phyloP scores from a whole-genome alignment of 192 early-diverging fungal species.

The Backusella tarrabulga region DNA sequence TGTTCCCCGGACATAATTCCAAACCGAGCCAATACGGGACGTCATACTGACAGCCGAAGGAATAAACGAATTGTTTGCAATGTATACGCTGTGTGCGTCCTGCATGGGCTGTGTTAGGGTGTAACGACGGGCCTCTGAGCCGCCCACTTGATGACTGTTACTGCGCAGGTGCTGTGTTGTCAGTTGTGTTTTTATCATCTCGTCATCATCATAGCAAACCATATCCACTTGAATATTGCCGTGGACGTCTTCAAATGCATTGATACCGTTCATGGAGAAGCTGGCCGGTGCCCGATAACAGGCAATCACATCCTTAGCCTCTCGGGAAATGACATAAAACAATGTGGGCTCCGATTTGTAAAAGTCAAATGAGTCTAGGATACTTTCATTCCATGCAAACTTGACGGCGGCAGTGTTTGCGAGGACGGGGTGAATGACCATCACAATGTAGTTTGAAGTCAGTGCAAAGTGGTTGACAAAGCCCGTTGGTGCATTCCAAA shows the following conservation, averaged over 20 bases:
- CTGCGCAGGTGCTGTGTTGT: constrained; percentile 50
- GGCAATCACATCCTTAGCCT: constrained; percentile 63
- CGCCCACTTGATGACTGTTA: constrained; percentile 26
- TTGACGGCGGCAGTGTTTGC: constrained; percentile 59
- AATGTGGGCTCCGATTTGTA: constrained; percentile 51
- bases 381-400: constrained; percentile 72
- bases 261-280: constrained; percentile 59
- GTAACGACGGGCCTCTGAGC: constrained; percentile 62
- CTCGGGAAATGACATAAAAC: constrained; percentile 75
- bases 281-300: constrained; percentile 64
- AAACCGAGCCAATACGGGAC: constrained; percentile 14
- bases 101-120: constrained; percentile 53
- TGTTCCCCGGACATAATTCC: constrained; percentile 5
- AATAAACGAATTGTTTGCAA: constrained; percentile 35
- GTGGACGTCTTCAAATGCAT: constrained; percentile 65
- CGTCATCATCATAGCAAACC: constrained; percentile 60
- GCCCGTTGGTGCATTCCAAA: constrained; percentile 60
- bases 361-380: constrained; percentile 72
- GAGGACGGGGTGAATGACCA: constrained; percentile 60
- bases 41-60: constrained; percentile 20
- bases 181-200: constrained; percentile 54
- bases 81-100: constrained; percentile 48
- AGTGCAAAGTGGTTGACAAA: constrained; percentile 77
- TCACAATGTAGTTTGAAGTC: constrained; percentile 71
- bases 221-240: constrained; percentile 60